A percentile compares a stretch with the other conserved stretches of the same genome.
Conservation (phyloP, 805 yeast genomes). For the Lipomyces sp. region DNA sequence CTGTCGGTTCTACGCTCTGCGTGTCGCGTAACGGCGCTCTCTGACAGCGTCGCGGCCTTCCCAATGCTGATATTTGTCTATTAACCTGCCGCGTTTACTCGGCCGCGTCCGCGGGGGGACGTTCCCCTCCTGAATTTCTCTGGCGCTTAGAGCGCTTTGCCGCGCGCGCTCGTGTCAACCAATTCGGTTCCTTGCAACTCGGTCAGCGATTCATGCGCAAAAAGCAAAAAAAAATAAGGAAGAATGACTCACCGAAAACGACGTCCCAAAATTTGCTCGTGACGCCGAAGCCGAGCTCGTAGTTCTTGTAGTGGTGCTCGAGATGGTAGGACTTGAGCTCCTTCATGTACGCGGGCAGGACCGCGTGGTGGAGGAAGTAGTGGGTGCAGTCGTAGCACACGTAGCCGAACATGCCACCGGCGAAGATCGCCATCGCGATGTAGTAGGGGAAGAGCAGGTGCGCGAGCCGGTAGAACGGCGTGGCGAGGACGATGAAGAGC, state of each 20-base stretch:
- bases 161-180: slow-evolving; percentile 22
- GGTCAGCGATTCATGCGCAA: neutral
- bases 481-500: slow-evolving; percentile 63
- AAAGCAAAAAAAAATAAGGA: neutral
- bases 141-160: too few relatives aligned
- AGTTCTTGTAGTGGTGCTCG: slow-evolving; percentile 97
- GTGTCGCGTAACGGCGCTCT: too few relatives aligned
- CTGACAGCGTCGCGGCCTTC: too few relatives aligned
- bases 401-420: slow-evolving; percentile 95
- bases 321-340: slow-evolving; percentile 83
- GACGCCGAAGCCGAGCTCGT: slow-evolving; percentile 95
- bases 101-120: neutral
- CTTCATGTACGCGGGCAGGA: slow-evolving; percentile 72
- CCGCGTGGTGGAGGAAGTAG: slow-evolving; percentile 84
- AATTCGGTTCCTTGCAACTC: slow-evolving; percentile 16
- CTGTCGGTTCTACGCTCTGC: too few relatives aligned
- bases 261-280: slow-evolving; percentile 91
- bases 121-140: neutral
- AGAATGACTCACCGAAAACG: slow-evolving; percentile 59
- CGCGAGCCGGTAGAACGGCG: slow-evolving; percentile 78
- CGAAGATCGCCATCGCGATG: slow-evolving; percentile 86
- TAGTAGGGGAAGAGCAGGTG: slow-evolving; percentile 74
- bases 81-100: too few relatives aligned
- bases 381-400: slow-evolving; percentile 91
- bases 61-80: too few relatives aligned